phyloP scores from a whole-genome alignment of 1,284 basidiomycete genomes.

The Laetiporus sulphureus region DNA sequence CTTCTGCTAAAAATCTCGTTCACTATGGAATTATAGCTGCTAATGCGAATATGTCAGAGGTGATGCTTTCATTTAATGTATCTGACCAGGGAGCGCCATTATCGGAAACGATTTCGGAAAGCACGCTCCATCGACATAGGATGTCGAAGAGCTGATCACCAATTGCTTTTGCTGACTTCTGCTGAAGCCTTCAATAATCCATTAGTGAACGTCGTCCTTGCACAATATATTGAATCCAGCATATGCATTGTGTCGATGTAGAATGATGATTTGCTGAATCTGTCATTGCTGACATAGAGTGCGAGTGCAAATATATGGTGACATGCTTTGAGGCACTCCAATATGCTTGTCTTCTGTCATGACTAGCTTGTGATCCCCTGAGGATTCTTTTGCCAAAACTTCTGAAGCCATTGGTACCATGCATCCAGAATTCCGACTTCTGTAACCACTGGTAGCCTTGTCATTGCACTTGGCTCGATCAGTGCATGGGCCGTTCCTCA shows the following conservation, averaged over 20 bases:
- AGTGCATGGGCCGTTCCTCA: no score
- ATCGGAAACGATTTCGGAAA: slow-evolving; percentile 21
- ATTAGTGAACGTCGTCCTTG: slow-evolving; percentile 19
- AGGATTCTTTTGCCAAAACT: neutral
- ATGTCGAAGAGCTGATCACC: slow-evolving; percentile 22
- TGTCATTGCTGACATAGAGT: slow-evolving; percentile 29
- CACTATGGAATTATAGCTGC: slow-evolving; percentile 35
- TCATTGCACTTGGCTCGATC: no score
- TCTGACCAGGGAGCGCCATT: slow-evolving; percentile 18
- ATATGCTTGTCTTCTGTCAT: slow-evolving; percentile 5
- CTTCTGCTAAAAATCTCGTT: slow-evolving; percentile 27
- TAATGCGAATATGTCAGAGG: slow-evolving; percentile 35
- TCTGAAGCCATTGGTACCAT: slow-evolving; percentile 5
- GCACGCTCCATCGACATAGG: slow-evolving; percentile 17
- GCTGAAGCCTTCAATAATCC: slow-evolving; percentile 15
- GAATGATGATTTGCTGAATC: slow-evolving; percentile 19
- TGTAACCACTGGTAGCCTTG: no score
- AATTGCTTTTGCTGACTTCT: slow-evolving; percentile 8
- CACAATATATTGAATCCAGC: slow-evolving; percentile 21
- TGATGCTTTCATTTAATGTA: slow-evolving; percentile 26
- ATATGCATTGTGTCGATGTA: no score
- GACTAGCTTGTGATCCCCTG: slow-evolving; percentile 9
- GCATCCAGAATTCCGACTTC: slow-evolving; percentile 6
- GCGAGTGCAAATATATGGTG: slow-evolving; percentile 29
- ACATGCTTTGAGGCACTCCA: slow-evolving; percentile 12